A percentile compares a stretch with the other conserved stretches of the same genome.
Conservation (phyloP, 2,329 filamentous ascomycete species). For the Penicillium fuscoglaucum region DNA sequence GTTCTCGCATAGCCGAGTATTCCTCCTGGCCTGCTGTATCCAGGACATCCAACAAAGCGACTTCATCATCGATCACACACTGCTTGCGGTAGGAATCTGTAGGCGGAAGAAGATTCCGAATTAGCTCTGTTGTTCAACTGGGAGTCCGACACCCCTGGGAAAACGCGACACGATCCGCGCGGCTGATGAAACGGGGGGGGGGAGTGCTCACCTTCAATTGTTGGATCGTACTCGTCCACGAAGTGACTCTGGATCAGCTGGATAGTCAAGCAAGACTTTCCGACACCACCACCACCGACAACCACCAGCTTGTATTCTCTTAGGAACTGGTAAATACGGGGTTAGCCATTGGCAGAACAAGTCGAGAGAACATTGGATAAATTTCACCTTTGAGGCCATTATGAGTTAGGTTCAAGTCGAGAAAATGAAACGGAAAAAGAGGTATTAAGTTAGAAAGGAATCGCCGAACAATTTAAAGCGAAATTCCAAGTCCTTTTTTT, state of each 20-base stretch:
- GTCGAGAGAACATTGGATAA: background rate
- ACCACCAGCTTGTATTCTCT: conserved; percentile 96
- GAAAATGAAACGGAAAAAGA: conserved; percentile 1
- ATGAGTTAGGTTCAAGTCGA: conserved; percentile 13
- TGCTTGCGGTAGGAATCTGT: conserved; percentile 99
- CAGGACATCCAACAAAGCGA: conserved; percentile 93
- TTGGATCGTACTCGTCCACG: conserved; percentile 98
- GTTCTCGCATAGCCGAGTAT: conserved; percentile 98
- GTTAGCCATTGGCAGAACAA: background rate
- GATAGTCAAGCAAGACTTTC: conserved; percentile 98
- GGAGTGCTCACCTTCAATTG: conserved; percentile 76
- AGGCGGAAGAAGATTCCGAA: conserved; percentile 4
- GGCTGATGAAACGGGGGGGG: background rate
- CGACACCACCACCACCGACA: conserved; percentile 95
- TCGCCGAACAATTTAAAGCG: conserved; percentile 2
- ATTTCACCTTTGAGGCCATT: conserved; percentile 31
- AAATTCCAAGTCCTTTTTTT: background rate
- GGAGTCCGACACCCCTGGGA: background rate
- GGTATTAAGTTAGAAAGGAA: conserved; percentile 15
- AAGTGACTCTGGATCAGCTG: conserved; percentile 96
- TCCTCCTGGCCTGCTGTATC: conserved; percentile 98
- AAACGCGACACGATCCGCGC: background rate
- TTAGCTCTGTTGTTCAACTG: background rate
- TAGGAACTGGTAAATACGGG: conserved; percentile 61
- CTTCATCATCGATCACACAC: conserved; percentile 97